Evolutionary conservation across 352 stramenopile genomes (phyloP).

Genomic region (Achlya hypogyna): DNA sequence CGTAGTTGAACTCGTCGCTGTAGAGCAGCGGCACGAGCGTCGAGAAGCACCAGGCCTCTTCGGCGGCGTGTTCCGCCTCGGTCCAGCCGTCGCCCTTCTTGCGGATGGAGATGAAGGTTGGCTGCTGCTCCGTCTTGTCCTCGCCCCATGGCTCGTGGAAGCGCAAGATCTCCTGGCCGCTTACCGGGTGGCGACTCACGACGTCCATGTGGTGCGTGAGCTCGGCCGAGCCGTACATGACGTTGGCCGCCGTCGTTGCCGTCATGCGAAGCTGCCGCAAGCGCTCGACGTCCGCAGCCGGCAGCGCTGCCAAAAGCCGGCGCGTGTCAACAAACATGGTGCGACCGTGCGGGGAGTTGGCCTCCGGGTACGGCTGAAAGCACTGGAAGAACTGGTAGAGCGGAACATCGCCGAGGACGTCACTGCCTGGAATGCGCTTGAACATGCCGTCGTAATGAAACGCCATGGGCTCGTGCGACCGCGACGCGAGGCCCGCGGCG

Average conservation of each 20-base stretch:
- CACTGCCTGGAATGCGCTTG: constrained; percentile 10
- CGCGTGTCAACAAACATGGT: not conserved
- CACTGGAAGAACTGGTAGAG: constrained; percentile 21
- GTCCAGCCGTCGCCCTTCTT: not conserved
- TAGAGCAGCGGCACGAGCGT: not conserved
- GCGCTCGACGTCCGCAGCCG: not conserved
- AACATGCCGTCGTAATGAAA: constrained; percentile 21
- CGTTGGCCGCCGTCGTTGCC: not conserved
- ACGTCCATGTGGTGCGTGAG: not conserved
- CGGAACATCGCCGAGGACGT: constrained; percentile 13
- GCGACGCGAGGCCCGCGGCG: not conserved
- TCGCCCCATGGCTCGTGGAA: not conserved
- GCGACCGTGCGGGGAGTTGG: not conserved
- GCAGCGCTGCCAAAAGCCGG: not conserved
- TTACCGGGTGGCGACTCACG: not conserved
- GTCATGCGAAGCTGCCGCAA: not conserved
- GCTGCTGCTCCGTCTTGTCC: not conserved
- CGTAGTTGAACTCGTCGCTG: not conserved
- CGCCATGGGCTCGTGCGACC: constrained; percentile 11
- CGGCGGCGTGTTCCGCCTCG: not conserved
- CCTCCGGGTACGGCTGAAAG: constrained; percentile 6
- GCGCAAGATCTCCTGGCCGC: not conserved
- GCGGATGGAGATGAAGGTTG: not conserved
- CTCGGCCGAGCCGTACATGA: not conserved
- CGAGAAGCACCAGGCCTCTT: not conserved